These are phyloP conservation scores for Colletotrichum scovillei DNA, from an alignment of 2,329 filamentous ascomycete genomes.

Conservation along the genomic window DNA sequence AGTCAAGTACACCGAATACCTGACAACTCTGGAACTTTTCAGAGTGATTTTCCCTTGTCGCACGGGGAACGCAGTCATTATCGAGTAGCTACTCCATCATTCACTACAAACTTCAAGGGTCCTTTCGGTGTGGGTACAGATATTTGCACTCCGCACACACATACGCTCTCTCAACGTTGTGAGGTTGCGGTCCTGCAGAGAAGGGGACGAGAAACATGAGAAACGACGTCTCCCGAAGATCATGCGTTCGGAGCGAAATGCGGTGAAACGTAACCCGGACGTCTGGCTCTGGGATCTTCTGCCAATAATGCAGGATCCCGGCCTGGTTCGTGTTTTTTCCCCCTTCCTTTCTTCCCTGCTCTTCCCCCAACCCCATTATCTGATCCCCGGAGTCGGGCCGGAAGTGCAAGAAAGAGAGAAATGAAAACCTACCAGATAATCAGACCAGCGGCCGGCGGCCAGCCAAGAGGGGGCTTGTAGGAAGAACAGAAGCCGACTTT, in stretches of 20 bases:
- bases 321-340: background rate
- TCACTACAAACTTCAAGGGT: background rate
- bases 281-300: constrained; percentile 21
- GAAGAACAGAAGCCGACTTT: background rate
- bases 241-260: constrained; percentile 23
- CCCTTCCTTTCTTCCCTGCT: background rate
- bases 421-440: background rate
- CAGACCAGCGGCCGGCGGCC: too few relatives aligned
- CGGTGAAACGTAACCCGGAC: constrained; percentile 26
- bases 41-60: background rate
- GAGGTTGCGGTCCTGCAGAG: background rate
- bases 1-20: background rate
- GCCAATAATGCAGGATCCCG: background rate
- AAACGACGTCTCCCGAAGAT: background rate
- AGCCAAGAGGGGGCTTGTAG: background rate
- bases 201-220: background rate
- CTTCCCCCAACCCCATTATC: background rate
- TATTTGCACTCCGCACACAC: too few relatives aligned
- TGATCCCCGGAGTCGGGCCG: background rate
- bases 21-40: background rate
- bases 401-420: background rate
- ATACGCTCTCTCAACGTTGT: background rate
- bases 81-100: background rate
- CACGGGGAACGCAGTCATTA: background rate
- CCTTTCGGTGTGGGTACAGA: background rate